phyloP scores from a whole-genome alignment of 2,329 filamentous ascomycete genomes.

The Curvularia spicifera region DNA sequence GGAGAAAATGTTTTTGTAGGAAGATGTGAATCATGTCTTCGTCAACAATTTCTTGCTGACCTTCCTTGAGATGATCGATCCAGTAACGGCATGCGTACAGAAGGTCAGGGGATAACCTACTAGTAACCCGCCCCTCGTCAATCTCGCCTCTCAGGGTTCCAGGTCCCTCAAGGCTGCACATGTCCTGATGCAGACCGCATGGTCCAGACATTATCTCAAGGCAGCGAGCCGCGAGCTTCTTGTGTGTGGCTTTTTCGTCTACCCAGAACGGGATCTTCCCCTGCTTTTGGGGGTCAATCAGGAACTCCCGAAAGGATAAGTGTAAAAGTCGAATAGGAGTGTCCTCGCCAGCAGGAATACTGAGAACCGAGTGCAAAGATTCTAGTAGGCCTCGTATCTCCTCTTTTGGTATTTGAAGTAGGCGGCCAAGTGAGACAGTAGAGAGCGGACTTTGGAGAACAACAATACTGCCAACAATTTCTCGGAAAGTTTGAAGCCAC shows the following conservation, averaged over 20 bases:
- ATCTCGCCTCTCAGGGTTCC: constrained; percentile 18
- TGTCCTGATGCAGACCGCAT: constrained; percentile 43
- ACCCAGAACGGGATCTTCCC: constrained; percentile 43
- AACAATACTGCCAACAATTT: constrained; percentile 28
- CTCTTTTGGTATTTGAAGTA: constrained; percentile 22
- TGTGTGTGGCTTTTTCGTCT: constrained; percentile 45
- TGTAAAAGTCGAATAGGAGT: constrained; percentile 41
- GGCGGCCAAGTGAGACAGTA: constrained; percentile 17
- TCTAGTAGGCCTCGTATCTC: constrained; percentile 35
- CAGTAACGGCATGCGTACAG: constrained; percentile 52
- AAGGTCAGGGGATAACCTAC: constrained; percentile 21
- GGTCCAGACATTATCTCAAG: constrained; percentile 44
- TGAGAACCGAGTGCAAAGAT: constrained; percentile 33
- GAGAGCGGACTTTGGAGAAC: constrained; percentile 30
- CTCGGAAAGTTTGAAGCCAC: constrained; percentile 20
- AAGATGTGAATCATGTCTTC: constrained; percentile 43
- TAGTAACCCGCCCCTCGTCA: constrained; percentile 13
- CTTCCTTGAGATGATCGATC: constrained; percentile 30
- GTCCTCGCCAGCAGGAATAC: constrained; percentile 35
- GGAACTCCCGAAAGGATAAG: constrained; percentile 41
- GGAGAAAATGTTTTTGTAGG: constrained; percentile 49
- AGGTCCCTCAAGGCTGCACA: constrained; percentile 37
- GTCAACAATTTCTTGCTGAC: constrained; percentile 25
- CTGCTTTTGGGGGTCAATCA: constrained; percentile 27
- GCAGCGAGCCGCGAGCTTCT: constrained; percentile 44